These are phyloP conservation scores for Penicillium chermesinum DNA, from an alignment of 495 filamentous ascomycete genomes.

Conservation along the genomic window DNA sequence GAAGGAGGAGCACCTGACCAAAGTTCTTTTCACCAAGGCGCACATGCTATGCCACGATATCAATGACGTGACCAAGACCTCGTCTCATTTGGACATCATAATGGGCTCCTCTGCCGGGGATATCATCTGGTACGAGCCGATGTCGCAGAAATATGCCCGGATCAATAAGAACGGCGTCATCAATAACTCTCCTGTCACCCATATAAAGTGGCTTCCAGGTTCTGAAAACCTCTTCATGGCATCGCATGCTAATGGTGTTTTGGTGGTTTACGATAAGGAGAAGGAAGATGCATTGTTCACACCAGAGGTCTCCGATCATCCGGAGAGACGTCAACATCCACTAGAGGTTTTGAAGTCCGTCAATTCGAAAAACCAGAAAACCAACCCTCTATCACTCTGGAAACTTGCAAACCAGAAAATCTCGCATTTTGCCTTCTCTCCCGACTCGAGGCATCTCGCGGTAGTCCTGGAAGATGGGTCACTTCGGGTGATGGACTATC, in stretches of 20 bases:
- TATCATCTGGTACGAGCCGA: slow-evolving; percentile 98
- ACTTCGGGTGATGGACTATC: slow-evolving; percentile 82
- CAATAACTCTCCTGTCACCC: slow-evolving; percentile 74
- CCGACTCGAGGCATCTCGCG: slow-evolving; percentile 79
- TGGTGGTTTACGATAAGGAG: slow-evolving; percentile 97
- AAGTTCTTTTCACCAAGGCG: slow-evolving; percentile 93
- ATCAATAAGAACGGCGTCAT: slow-evolving; percentile 96
- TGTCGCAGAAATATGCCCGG: slow-evolving; percentile 90
- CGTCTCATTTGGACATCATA: slow-evolving; percentile 78
- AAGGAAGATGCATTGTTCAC: slow-evolving; percentile 85
- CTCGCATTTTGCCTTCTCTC: slow-evolving; percentile 84
- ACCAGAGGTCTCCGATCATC: slow-evolving; percentile 44
- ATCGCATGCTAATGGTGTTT: slow-evolving; percentile 85
- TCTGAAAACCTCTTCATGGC: slow-evolving; percentile 94
- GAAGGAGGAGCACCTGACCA: slow-evolving; percentile 81
- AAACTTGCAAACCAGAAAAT: slow-evolving; percentile 84
- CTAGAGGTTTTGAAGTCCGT: slow-evolving; percentile 77
- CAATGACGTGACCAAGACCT: slow-evolving; percentile 73
- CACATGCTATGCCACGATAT: slow-evolving; percentile 94
- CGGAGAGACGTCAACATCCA: slow-evolving; percentile 43
- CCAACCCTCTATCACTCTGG: slow-evolving; percentile 87
- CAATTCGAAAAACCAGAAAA: slow-evolving; percentile 85
- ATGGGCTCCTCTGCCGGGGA: slow-evolving; percentile 96
- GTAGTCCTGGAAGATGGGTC: slow-evolving; percentile 90
- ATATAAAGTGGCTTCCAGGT: slow-evolving; percentile 88